phyloP scores from a whole-genome alignment of 2,329 filamentous ascomycete genomes.

The Lachnellula cervina region DNA sequence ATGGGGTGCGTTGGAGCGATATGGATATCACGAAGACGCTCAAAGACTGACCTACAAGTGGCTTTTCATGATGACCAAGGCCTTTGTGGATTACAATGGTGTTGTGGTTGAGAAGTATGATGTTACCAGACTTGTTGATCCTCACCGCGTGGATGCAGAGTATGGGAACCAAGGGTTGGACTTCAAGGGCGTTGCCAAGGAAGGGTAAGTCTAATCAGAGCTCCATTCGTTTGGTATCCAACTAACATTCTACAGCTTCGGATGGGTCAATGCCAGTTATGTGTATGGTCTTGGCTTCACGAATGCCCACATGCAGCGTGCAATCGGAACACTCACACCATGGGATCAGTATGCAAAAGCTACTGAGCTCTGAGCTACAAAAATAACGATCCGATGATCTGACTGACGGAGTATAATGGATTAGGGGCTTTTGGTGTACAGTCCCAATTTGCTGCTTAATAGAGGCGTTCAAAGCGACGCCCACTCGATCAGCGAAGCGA shows the following conservation, averaged over 20 bases:
- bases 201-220: conserved; percentile 65
- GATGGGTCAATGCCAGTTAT: conserved; percentile 98
- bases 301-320: conserved; percentile 82
- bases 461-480: no score
- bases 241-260: conserved; percentile 60
- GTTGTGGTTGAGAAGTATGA: conserved; percentile 99
- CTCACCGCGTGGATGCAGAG: conserved; percentile 91
- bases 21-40: conserved; percentile 86
- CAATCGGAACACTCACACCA: conserved; percentile 80
- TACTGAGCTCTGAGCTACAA: neutral
- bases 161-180: conserved; percentile 96
- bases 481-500: no score
- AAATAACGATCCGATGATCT: neutral
- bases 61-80: conserved; percentile 97
- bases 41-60: conserved; percentile 91
- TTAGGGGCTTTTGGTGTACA: no score
- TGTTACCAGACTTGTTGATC: conserved; percentile 83
- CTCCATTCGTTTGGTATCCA: neutral
- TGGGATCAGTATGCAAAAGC: conserved; percentile 37
- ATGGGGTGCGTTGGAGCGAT: conserved; percentile 87
- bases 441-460: no score
- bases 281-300: conserved; percentile 88
- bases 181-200: conserved; percentile 91
- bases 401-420: neutral
- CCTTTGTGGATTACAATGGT: conserved; percentile 97